phyloP scores from a whole-genome alignment of 176 grass and related monocot species.

The Juncus inflexus region DNA sequence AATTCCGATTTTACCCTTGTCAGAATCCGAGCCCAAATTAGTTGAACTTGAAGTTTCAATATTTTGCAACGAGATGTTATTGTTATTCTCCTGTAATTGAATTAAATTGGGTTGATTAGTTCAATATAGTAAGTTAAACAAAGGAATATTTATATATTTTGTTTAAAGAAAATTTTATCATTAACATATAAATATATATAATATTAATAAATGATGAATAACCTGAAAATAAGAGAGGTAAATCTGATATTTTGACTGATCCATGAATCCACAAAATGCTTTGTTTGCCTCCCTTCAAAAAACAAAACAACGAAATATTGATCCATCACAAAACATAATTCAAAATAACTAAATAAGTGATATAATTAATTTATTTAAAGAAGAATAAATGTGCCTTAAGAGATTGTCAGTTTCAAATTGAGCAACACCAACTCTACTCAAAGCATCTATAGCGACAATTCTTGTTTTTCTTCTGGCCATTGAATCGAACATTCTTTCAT shows the following conservation, averaged over 20 bases:
- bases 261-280: slow-evolving; percentile 73
- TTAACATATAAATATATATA: too few relatives aligned
- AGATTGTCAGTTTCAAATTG: slow-evolving; percentile 50
- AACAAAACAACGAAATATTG: background rate
- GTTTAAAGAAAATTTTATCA: too few relatives aligned
- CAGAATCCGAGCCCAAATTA: slow-evolving; percentile 11
- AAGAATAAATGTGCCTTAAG: slow-evolving; percentile 44
- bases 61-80: background rate
- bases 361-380: background rate
- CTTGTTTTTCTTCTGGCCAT: slow-evolving; percentile 57
- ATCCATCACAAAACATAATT: too few relatives aligned
- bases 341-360: background rate
- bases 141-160: too few relatives aligned
- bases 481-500: slow-evolving; percentile 62
- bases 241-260: slow-evolving; percentile 42
- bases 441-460: slow-evolving; percentile 82
- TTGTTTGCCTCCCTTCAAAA: slow-evolving; percentile 64
- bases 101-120: background rate
- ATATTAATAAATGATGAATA: background rate
- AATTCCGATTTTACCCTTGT: slow-evolving; percentile 44
- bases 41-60: slow-evolving; percentile 17
- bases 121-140: too few relatives aligned
- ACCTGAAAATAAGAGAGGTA: slow-evolving; percentile 41
- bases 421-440: slow-evolving; percentile 40
- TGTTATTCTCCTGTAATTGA: background rate